phyloP scores from a whole-genome alignment of 2,329 filamentous ascomycete genomes.

The Colletotrichum siamense region DNA sequence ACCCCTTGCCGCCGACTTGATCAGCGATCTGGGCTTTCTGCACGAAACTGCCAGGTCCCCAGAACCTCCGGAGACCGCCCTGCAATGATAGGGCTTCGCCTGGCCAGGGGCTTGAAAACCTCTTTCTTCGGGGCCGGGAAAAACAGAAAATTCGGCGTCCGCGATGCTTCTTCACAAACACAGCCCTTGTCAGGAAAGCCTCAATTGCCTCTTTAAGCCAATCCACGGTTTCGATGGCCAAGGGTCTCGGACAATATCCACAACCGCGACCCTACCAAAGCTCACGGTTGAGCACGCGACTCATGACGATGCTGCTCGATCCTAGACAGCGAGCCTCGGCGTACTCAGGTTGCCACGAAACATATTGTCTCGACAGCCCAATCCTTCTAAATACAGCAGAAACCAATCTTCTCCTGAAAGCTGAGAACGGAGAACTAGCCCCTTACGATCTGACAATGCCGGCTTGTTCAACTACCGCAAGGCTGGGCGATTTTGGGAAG shows the following conservation, averaged over 20 bases:
- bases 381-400: not conserved
- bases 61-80: not conserved
- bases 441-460: not conserved
- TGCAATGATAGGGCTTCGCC: not conserved
- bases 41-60: not conserved
- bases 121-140: not conserved
- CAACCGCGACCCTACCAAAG: not conserved
- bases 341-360: not conserved
- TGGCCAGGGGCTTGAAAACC: not conserved
- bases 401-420: not conserved
- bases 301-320: constrained; percentile 1
- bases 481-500: not conserved
- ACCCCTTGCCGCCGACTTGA: not conserved
- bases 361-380: not conserved
- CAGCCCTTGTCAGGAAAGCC: not conserved
- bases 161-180: not conserved
- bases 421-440: not conserved
- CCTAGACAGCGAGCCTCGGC: not conserved
- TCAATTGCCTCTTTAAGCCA: not conserved
- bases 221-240: not conserved
- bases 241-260: not conserved
- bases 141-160: not conserved
- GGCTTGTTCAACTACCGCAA: constrained; percentile 5
- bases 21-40: not conserved
- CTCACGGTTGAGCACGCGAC: constrained; percentile 1